These are phyloP conservation scores for Cucumis sativus DNA, from an alignment of 306 rosid genomes.

Conservation along the genomic window DNA sequence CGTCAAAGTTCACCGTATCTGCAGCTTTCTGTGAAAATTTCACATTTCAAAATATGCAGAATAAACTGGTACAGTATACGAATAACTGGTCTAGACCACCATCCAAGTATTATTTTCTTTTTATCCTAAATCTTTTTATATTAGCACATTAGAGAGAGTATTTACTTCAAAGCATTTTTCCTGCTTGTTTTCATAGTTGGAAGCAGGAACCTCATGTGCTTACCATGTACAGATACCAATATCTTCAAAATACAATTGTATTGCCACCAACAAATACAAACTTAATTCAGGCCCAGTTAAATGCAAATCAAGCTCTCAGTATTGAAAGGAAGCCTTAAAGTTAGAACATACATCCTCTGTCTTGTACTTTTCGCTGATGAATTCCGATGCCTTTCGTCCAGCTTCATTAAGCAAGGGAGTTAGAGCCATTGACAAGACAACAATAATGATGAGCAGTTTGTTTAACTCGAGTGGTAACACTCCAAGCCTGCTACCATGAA, in stretches of 20 bases:
- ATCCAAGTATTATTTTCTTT: conserved; percentile 10
- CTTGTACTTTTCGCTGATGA: conserved; percentile 40
- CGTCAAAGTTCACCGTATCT: conserved; percentile 44
- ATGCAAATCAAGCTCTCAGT: not conserved
- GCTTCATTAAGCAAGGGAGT: conserved; percentile 93
- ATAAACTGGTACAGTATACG: not conserved
- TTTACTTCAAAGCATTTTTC: not conserved
- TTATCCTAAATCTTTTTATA: not conserved
- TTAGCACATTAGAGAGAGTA: not conserved
- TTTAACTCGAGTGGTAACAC: conserved; percentile 98
- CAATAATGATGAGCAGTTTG: conserved; percentile 92
- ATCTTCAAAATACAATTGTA: not conserved
- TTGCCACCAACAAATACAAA: not conserved
- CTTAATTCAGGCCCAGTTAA: not conserved
- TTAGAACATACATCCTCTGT: conserved; percentile 37
- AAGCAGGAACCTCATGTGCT: not conserved
- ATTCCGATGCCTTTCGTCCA: conserved; percentile 79
- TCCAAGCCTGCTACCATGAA: conserved; percentile 67
- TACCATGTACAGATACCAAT: not conserved
- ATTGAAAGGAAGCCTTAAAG: not conserved
- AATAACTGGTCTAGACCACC: not conserved
- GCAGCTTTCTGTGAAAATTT: conserved; percentile 38
- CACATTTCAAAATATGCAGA: conserved; percentile 14
- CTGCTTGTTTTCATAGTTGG: not conserved
- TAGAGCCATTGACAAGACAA: conserved; percentile 93